A percentile compares a stretch with the other conserved stretches of the same genome.
phyloP scores from a whole-genome alignment of 345 rosid genomes.

The Bruguiera parviflora region DNA sequence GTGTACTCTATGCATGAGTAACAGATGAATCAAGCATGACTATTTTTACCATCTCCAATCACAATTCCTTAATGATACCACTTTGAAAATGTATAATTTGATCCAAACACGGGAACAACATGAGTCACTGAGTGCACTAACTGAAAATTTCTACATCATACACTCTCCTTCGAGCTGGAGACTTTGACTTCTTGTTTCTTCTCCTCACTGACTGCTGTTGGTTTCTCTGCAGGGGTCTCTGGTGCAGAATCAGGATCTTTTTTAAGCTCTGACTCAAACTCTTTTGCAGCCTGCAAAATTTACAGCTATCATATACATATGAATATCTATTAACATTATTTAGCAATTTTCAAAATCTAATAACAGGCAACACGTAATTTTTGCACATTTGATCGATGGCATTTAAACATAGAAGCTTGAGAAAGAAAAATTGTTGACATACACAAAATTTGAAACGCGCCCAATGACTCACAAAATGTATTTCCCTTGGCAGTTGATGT shows the following conservation, averaged over 20 bases:
- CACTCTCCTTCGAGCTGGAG: conserved; percentile 67
- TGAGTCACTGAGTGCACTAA: conserved; percentile 1
- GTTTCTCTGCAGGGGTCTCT: conserved; percentile 37
- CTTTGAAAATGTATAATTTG: conserved; percentile 16
- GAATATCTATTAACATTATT: background rate
- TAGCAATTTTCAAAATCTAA: conserved; percentile 2
- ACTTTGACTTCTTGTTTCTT: conserved; percentile 43
- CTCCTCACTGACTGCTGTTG: conserved; percentile 41
- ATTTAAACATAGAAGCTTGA: background rate
- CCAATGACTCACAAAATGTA: background rate
- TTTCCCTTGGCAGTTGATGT: background rate
- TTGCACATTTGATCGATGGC: background rate
- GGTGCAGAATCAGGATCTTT: conserved; percentile 56
- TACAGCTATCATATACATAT: background rate
- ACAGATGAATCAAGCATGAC: background rate
- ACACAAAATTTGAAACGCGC: background rate
- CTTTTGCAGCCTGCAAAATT: conserved; percentile 84
- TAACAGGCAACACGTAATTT: background rate
- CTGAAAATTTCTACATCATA: conserved; percentile 39
- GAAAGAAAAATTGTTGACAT: background rate
- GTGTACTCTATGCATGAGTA: no score
- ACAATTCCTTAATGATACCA: conserved; percentile 8
- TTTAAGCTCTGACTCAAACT: conserved; percentile 91
- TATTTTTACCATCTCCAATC: background rate
- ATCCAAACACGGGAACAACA: conserved; percentile 18